A percentile compares a stretch with the other conserved stretches of the same genome.
Conservation (phyloP, 2,329 filamentous ascomycete species). For the Ceratocystis variospora region DNA sequence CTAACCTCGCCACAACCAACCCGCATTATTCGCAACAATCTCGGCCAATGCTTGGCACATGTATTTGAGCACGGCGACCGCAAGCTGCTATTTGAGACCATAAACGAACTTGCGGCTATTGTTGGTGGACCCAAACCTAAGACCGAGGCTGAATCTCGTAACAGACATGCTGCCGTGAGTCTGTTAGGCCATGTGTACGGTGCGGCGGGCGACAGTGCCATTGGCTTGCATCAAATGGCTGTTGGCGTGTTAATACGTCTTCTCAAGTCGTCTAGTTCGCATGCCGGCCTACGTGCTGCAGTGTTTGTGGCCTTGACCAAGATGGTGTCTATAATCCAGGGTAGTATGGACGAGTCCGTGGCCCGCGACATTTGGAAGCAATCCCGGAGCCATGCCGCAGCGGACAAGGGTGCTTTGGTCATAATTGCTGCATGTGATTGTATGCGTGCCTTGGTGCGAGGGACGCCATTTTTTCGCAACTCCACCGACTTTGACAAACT, state of each 20-base stretch:
- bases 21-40: constrained; percentile 75
- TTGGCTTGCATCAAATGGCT: constrained; percentile 64
- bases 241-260: constrained; percentile 62
- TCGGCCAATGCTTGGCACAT: constrained; percentile 70
- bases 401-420: constrained; percentile 72
- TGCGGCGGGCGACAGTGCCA: constrained; percentile 84
- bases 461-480: constrained; percentile 75
- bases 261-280: constrained; percentile 62
- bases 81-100: constrained; percentile 84
- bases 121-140: constrained; percentile 60
- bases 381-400: constrained; percentile 57
- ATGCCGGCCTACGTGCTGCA: constrained; percentile 70
- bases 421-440: constrained; percentile 68
- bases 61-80: constrained; percentile 77
- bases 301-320: constrained; percentile 64
- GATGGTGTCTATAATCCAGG: constrained; percentile 59
- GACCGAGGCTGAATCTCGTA: constrained; percentile 59
- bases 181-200: constrained; percentile 83
- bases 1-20: constrained; percentile 70
- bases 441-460: constrained; percentile 55
- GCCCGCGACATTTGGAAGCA: constrained; percentile 94
- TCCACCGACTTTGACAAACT: constrained; percentile 81
- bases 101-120: constrained; percentile 71
- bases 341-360: constrained; percentile 67
- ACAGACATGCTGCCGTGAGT: constrained; percentile 75